These are phyloP conservation scores for Irpex sp. DNA, from an alignment of 1,284 basidiomycete genomes.

Conservation along the genomic window DNA sequence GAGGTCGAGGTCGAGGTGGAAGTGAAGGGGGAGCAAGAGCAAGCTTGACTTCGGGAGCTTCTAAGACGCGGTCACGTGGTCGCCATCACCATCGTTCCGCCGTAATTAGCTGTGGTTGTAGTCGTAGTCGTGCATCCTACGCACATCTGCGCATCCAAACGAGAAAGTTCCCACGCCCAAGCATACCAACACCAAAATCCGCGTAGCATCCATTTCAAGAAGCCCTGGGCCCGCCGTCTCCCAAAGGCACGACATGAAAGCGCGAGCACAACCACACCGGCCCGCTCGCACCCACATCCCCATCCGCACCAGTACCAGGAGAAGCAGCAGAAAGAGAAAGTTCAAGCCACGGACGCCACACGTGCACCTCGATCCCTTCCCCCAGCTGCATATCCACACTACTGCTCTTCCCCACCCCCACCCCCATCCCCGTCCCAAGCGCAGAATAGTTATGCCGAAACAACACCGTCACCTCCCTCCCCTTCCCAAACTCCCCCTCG, in stretches of 20 bases:
- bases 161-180: no score
- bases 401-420: conserved; percentile 2
- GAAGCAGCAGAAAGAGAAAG: background rate
- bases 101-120: no score
- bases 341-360: conserved; percentile 23
- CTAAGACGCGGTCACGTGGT: background rate
- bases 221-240: background rate
- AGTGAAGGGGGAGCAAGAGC: no score
- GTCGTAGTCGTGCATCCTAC: background rate
- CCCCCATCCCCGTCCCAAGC: conserved; percentile 9
- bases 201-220: no score
- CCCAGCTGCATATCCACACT: conserved; percentile 15
- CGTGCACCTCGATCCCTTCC: conserved; percentile 17
- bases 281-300: background rate
- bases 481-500: conserved; percentile 6
- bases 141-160: background rate
- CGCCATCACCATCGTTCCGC: no score
- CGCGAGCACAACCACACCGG: conserved; percentile 6
- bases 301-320: background rate
- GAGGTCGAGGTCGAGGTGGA: background rate
- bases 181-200: no score
- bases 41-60: background rate
- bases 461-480: conserved; percentile 15
- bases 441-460: conserved; percentile 15
- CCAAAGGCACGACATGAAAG: background rate